A percentile compares a stretch with the other conserved stretches of the same genome.
phyloP scores from a whole-genome alignment of 2,329 filamentous ascomycete genomes.

The Aspergillus hortae region DNA sequence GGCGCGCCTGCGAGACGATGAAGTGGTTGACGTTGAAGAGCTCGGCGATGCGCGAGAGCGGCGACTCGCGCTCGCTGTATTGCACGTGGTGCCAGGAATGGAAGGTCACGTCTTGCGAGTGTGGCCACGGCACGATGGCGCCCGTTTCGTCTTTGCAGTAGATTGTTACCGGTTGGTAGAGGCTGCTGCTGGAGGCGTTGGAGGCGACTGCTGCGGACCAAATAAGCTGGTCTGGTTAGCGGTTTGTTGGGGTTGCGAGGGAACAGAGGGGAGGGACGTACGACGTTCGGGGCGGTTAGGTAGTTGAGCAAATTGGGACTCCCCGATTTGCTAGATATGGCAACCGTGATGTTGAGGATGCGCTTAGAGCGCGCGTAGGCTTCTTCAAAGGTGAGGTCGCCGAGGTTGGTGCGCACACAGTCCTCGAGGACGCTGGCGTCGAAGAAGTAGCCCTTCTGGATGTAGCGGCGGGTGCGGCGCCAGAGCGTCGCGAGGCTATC shows the following conservation, averaged over 20 bases:
- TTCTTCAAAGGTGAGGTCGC: conserved; percentile 88
- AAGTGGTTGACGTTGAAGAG: conserved; percentile 95
- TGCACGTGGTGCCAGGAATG: conserved; percentile 65
- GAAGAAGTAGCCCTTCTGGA: conserved; percentile 75
- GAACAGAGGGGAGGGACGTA: conserved; percentile 46
- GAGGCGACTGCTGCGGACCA: conserved; percentile 44
- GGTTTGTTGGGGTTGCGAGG: no score
- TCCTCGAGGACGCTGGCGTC: conserved; percentile 79
- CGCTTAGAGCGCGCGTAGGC: conserved; percentile 81
- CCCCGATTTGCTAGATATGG: conserved; percentile 68
- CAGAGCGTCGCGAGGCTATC: conserved; percentile 55
- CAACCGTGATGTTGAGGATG: conserved; percentile 87
- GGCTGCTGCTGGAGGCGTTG: conserved; percentile 51
- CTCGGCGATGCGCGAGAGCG: conserved; percentile 69
- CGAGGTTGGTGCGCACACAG: conserved; percentile 79
- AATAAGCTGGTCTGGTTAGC: conserved; percentile 52
- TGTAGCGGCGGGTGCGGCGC: conserved; percentile 66
- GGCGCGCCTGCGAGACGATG: conserved; percentile 86
- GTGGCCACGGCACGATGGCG: conserved; percentile 69
- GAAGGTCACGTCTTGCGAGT: conserved; percentile 58
- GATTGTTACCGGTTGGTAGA: conserved; percentile 65
- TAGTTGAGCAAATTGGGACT: conserved; percentile 87
- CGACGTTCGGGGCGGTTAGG: conserved; percentile 86
- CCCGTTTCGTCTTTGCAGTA: conserved; percentile 75
- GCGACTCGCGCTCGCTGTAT: conserved; percentile 64